Evolutionary conservation across 2,329 filamentous ascomycete genomes (phyloP), one percentile per base, ranked within the genome.

Genomic region (Colletotrichum filicis): DNA sequence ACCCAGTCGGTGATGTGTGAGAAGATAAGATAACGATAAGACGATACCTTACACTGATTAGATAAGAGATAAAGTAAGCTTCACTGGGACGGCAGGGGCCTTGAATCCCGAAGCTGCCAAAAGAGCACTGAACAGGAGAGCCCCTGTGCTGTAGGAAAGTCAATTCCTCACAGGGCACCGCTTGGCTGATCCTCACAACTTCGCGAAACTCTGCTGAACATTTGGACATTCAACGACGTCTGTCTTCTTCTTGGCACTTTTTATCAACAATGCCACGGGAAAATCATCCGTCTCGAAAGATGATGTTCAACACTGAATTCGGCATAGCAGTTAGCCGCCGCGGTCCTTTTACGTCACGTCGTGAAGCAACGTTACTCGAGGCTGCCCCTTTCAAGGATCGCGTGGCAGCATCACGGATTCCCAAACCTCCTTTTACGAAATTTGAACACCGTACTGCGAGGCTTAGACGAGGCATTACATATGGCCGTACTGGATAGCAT

Each of bases 121-220:
- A 37, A 59, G 32, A 26, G 57, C 57, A 24, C 32, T 59, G 32
- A 8, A 22, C 2, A 42, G n/a, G 56, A 14, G 53, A 26, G 46
- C 30, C 68, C 66, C 55, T 56, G 68, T 46, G 55, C 56, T 28
- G 16, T 24, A 4, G 26, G 32, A 57, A 66, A 69, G 49, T 69
- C 66, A 55, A 53, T 60, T 56, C 28, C 57, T 35, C 55, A 32
- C 46, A 30, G 66, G 59, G 53, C 55, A 58, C 53, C n/a, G 22
- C 53, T 59, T 32, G 69, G 55, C 37, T 60, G 16, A 12, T 37
- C 53, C 37, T n/a, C 37, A 14, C 22, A n/a, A 26, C 19, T 66
- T 32, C 24, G 24, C 12, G 19, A 57, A 66, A 70, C 60, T 66
- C 61, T 73, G 66, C 49, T 65, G 55, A 73, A 55, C 55, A 56